phyloP scores from a whole-genome alignment of 1,284 basidiomycete genomes.

The Apiotrichum laibachii region DNA sequence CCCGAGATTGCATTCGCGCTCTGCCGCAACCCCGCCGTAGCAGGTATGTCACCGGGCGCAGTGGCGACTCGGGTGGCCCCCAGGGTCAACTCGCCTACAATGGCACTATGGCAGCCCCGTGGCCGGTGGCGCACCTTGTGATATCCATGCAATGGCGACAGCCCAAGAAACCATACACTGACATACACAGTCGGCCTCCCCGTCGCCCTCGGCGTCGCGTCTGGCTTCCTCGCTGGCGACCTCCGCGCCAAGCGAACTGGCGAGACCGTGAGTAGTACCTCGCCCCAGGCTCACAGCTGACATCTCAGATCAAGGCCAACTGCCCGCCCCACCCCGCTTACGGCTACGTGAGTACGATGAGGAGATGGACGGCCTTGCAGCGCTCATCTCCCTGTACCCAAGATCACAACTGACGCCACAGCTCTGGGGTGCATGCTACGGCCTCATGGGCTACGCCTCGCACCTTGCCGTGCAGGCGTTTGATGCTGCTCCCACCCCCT shows the following conservation, averaged over 20 bases:
- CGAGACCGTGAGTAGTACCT: not conserved
- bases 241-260: conserved; percentile 25
- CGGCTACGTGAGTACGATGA: conserved; percentile 6
- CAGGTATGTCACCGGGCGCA: conserved; percentile 39
- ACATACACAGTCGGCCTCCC: conserved; percentile 58
- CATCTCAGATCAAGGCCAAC: conserved; percentile 4
- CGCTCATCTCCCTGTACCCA: not conserved
- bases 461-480: conserved; percentile 63
- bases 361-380: not conserved
- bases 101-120: not conserved
- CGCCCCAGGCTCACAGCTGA: no score
- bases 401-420: conserved; percentile 5
- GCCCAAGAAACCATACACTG: not conserved
- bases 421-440: conserved; percentile 46
- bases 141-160: no score
- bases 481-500: conserved; percentile 55
- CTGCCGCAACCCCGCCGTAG: conserved; percentile 61
- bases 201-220: conserved; percentile 59
- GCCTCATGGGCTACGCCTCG: conserved; percentile 68
- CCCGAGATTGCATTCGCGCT: conserved; percentile 58
- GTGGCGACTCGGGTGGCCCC: no score
- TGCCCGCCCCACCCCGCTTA: conserved; percentile 16
- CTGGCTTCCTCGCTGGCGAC: conserved; percentile 53
- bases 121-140: no score
- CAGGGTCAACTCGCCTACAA: not conserved